Percentiles rank a stretch among this genome's conserved stretches.
Evolutionary conservation across 495 filamentous ascomycete species (phyloP).

Genomic region (Haplographium delicatum): DNA sequence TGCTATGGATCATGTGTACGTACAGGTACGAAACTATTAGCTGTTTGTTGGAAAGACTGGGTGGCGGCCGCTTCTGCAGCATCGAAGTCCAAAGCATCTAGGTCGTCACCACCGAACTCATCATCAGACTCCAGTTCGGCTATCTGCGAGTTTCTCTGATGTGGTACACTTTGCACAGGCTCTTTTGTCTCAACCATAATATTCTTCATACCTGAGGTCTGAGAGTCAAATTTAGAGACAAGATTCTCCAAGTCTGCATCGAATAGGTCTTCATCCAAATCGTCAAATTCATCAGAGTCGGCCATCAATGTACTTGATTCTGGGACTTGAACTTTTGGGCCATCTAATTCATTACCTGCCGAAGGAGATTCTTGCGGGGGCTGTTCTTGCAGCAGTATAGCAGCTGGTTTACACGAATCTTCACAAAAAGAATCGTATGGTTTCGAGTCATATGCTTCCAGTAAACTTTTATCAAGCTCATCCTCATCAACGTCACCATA

Average conservation of each 20-base stretch:
- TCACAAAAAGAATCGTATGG: not conserved
- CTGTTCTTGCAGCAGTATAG: not conserved
- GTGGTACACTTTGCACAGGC: too few relatives aligned
- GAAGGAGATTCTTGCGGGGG: not conserved
- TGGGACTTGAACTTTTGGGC: not conserved
- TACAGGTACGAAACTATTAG: constrained; percentile 37
- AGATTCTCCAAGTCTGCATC: constrained; percentile 54
- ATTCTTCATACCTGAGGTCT: constrained; percentile 20
- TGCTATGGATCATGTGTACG: constrained; percentile 35
- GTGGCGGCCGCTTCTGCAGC: constrained; percentile 55
- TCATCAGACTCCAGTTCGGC: constrained; percentile 21
- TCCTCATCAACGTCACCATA: constrained; percentile 53
- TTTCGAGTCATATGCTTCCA: constrained; percentile 8
- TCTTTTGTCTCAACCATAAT: too few relatives aligned
- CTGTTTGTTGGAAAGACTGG: constrained; percentile 31
- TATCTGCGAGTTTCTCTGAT: too few relatives aligned
- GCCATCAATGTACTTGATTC: constrained; percentile 15
- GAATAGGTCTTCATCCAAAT: constrained; percentile 56
- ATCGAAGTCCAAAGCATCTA: constrained; percentile 65
- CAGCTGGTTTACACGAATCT: not conserved
- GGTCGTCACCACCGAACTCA: constrained; percentile 56
- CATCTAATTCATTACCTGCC: not conserved
- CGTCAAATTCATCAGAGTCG: constrained; percentile 51
- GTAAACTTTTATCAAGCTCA: constrained; percentile 45
- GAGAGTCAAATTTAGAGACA: constrained; percentile 46